Conservation (phyloP, 148 eudicot species). For the Linanthus parryae region DNA sequence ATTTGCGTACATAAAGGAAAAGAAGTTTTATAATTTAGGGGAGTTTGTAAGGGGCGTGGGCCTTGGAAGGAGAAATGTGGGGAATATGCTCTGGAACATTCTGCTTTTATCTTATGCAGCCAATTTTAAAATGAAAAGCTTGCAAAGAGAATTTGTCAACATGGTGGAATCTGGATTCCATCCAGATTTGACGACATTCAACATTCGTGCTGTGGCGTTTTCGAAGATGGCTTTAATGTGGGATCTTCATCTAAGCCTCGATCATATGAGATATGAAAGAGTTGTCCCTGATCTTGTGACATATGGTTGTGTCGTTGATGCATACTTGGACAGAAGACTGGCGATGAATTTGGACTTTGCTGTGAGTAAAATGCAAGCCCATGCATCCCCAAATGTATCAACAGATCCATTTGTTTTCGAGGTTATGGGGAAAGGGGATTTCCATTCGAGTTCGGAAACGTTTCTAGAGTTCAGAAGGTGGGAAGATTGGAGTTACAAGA, state of each 20-base stretch:
- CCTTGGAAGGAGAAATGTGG: slow-evolving; percentile 69
- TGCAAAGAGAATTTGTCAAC: slow-evolving; percentile 73
- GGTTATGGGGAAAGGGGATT: slow-evolving; percentile 84
- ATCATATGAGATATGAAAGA: slow-evolving; percentile 69
- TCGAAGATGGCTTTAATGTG: slow-evolving; percentile 82
- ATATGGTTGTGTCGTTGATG: slow-evolving; percentile 89
- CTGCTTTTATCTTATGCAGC: slow-evolving; percentile 83
- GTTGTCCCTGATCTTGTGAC: slow-evolving; percentile 92
- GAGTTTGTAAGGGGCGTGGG: slow-evolving; percentile 73
- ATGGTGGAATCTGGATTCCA: slow-evolving; percentile 76
- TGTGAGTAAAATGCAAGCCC: slow-evolving; percentile 45
- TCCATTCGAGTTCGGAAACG: slow-evolving; percentile 63
- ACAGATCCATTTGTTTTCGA: slow-evolving; percentile 74
- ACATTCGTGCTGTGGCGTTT: slow-evolving; percentile 71
- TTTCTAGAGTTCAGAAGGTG: slow-evolving; percentile 62
- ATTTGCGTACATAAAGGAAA: slow-evolving; percentile 46
- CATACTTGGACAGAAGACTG: slow-evolving; percentile 71
- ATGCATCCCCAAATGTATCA: slow-evolving; percentile 35
- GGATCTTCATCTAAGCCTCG: slow-evolving; percentile 89
- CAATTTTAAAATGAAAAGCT: slow-evolving; percentile 90
- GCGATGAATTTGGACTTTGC: slow-evolving; percentile 76
- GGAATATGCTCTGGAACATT: slow-evolving; percentile 89
- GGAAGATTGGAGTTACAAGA: slow-evolving; percentile 67
- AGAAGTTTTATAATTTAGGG: slow-evolving; percentile 58
- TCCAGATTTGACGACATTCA: slow-evolving; percentile 76